Percentiles rank a stretch among this genome's conserved stretches.
Conservation (phyloP, 495 filamentous ascomycete genomes). For the Hyaloscypha finlandica region DNA sequence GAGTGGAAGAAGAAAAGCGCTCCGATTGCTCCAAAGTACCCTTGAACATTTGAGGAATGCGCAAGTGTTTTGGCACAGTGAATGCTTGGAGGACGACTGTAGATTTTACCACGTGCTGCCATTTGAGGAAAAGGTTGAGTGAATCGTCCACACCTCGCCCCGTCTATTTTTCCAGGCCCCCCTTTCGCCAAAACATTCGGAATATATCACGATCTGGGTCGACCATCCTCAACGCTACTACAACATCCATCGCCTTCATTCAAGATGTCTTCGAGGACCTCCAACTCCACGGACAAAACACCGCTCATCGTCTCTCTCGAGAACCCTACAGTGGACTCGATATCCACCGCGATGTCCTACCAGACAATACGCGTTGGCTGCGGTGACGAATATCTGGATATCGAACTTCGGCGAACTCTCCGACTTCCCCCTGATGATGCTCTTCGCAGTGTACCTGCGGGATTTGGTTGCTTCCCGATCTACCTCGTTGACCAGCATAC, state of each 20-base stretch:
- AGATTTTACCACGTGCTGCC: no score
- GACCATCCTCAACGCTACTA: not conserved
- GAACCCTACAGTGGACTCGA: not conserved
- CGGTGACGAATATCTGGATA: not conserved
- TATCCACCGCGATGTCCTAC: not conserved
- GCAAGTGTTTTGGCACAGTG: no score
- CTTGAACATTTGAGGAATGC: no score
- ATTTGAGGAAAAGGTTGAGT: not conserved
- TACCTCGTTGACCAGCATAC: not conserved
- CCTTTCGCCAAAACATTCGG: not conserved
- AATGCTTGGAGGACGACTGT: no score
- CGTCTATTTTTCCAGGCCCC: not conserved
- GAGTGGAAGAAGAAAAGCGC: no score
- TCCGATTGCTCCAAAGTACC: no score
- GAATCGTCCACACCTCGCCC: not conserved
- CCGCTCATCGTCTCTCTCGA: slow-evolving; percentile 1
- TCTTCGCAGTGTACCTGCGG: not conserved
- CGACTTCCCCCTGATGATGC: slow-evolving; percentile 4
- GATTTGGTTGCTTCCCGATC: slow-evolving; percentile 6
- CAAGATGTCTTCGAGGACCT: not conserved
- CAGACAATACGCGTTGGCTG: slow-evolving; percentile 1
- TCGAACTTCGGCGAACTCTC: slow-evolving; percentile 5
- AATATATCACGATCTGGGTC: not conserved
- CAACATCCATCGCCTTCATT: not conserved
- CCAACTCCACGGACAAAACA: not conserved